These are phyloP conservation scores for Chaetomium sp. DNA, from an alignment of 2,329 filamentous ascomycete genomes.

Conservation along the genomic window DNA sequence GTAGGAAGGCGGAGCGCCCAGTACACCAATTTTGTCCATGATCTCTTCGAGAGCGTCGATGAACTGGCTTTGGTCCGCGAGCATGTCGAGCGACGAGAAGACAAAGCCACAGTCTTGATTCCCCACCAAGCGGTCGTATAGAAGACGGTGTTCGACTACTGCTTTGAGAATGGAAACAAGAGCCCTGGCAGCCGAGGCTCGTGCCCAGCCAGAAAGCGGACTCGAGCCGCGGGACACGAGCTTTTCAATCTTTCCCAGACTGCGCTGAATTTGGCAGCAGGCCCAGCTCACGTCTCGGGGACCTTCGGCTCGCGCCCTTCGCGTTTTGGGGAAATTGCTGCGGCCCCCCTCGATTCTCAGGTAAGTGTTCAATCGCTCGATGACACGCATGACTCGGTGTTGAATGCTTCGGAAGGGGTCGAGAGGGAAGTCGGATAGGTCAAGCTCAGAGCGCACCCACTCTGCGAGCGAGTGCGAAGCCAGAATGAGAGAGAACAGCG, in stretches of 20 bases:
- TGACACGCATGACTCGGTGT: slow-evolving; percentile 41
- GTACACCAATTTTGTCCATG: slow-evolving; percentile 24
- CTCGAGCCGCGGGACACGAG: slow-evolving; percentile 32
- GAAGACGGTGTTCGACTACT: slow-evolving; percentile 40
- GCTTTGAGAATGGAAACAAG: slow-evolving; percentile 43
- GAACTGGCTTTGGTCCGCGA: slow-evolving; percentile 41
- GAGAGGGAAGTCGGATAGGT: slow-evolving; percentile 38
- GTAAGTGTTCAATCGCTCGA: slow-evolving; percentile 38
- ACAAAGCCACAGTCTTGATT: slow-evolving; percentile 39
- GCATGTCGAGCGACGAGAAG: slow-evolving; percentile 36
- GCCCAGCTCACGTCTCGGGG: slow-evolving; percentile 43
- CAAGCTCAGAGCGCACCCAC: slow-evolving; percentile 42
- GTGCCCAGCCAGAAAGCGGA: slow-evolving; percentile 34
- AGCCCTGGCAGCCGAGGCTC: slow-evolving; percentile 40
- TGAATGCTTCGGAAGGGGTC: slow-evolving; percentile 44
- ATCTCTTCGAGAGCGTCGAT: slow-evolving; percentile 33
- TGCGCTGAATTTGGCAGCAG: slow-evolving; percentile 39
- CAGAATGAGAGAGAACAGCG: slow-evolving; percentile 48
- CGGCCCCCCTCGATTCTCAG: slow-evolving; percentile 12
- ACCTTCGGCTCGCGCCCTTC: slow-evolving; percentile 26
- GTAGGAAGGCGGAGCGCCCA: slow-evolving; percentile 26
- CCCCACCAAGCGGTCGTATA: slow-evolving; percentile 44
- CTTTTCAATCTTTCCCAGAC: slow-evolving; percentile 37
- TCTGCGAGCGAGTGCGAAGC: slow-evolving; percentile 49
- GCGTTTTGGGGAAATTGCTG: slow-evolving; percentile 5